Evolutionary conservation across 2,329 filamentous ascomycete species (phyloP).

Genomic region (Periconia sp.): DNA sequence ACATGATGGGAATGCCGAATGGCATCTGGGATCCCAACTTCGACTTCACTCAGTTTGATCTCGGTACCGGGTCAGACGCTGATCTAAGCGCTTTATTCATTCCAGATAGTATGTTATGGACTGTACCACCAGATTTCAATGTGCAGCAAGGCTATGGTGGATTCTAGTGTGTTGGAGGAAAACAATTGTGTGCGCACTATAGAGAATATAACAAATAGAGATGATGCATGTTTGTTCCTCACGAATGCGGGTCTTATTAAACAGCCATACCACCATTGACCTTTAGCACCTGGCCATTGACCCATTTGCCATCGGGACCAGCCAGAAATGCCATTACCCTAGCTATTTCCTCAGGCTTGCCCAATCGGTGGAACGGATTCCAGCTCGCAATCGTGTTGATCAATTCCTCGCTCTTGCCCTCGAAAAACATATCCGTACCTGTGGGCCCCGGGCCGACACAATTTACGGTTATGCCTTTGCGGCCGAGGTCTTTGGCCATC

Average conservation of each 20-base stretch:
- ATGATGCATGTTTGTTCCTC: too few species aligned
- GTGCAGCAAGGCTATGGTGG: constrained; percentile 4
- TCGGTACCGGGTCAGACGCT: constrained; percentile 39
- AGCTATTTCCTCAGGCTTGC: constrained; percentile 29
- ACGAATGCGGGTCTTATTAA: neutral
- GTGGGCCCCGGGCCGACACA: constrained; percentile 57
- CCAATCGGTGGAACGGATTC: constrained; percentile 23
- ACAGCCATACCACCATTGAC: constrained; percentile 32
- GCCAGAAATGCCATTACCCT: constrained; percentile 21
- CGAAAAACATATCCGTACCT: constrained; percentile 58
- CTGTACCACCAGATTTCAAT: constrained; percentile 14
- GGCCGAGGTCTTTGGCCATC: constrained; percentile 58
- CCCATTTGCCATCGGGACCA: constrained; percentile 21
- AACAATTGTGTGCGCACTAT: too few species aligned
- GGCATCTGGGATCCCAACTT: constrained; percentile 38
- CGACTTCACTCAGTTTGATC: constrained; percentile 40
- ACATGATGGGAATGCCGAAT: constrained; percentile 29
- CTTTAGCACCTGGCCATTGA: constrained; percentile 31
- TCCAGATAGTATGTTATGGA: constrained; percentile 39
- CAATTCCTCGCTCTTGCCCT: constrained; percentile 39
- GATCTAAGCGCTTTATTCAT: constrained; percentile 40
- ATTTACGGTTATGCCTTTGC: constrained; percentile 56
- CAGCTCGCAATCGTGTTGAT: constrained; percentile 18
- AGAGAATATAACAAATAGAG: too few species aligned
- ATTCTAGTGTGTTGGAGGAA: neutral